These are phyloP conservation scores for Voacanga thouarsii DNA, from an alignment of 257 asterid species.

Conservation along the genomic window DNA sequence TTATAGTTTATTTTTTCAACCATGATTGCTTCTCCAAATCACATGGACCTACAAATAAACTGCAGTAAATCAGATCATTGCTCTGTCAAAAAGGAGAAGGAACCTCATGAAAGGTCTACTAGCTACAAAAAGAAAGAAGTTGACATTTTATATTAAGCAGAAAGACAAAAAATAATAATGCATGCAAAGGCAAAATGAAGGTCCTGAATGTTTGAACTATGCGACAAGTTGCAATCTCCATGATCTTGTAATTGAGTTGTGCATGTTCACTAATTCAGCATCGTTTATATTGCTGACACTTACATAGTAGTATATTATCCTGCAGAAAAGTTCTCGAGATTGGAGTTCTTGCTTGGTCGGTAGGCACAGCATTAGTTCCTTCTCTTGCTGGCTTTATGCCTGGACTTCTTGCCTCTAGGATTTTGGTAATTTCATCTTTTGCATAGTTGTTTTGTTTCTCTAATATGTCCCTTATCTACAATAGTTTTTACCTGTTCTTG, in stretches of 20 bases:
- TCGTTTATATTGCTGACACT: conserved; percentile 6
- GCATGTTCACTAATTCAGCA: not conserved
- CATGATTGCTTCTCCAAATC: not conserved
- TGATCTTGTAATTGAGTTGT: not conserved
- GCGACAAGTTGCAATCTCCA: not conserved
- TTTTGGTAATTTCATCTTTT: conserved; percentile 54
- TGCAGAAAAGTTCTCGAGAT: conserved; percentile 84
- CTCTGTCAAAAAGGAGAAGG: not conserved
- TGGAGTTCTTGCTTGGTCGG: conserved; percentile 88
- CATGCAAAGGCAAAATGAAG: not conserved
- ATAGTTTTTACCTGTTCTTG: not conserved
- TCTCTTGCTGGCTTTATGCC: conserved; percentile 82
- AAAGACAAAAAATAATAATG: not conserved
- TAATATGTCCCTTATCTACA: not conserved
- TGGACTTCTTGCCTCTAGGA: conserved; percentile 79
- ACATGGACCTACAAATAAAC: not conserved
- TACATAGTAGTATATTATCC: conserved; percentile 1
- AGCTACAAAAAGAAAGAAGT: not conserved
- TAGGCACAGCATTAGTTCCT: conserved; percentile 88
- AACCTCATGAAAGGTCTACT: not conserved
- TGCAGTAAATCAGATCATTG: not conserved
- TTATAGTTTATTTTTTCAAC: not conserved
- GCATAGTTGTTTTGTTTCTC: not conserved
- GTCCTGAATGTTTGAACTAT: not conserved
- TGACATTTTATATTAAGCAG: not conserved